phyloP scores from a whole-genome alignment of 2,329 filamentous ascomycete genomes.

The Elsinoe perseae region DNA sequence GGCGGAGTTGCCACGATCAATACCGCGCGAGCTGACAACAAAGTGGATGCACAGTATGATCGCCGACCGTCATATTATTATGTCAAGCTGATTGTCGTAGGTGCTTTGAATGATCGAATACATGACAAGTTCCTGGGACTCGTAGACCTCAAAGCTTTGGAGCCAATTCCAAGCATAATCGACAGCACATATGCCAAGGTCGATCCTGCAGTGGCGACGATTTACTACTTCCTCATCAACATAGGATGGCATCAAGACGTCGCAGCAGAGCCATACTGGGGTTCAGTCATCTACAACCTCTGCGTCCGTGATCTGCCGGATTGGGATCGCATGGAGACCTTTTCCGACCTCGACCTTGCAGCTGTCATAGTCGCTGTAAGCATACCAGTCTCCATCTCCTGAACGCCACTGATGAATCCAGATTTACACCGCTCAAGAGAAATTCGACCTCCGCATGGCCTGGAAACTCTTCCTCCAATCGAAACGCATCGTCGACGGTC shows the following conservation, averaged over 20 bases:
- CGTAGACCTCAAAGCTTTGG: constrained; percentile 4
- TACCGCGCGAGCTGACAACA: not conserved
- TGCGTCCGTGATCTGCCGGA: not conserved
- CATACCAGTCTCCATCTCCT: not conserved
- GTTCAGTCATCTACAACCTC: constrained; percentile 5
- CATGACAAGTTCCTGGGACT: constrained; percentile 9
- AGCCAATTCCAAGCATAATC: constrained; percentile 12
- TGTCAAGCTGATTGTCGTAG: not conserved
- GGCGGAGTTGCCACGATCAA: constrained; percentile 1
- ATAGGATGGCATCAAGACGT: constrained; percentile 7
- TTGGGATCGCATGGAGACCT: constrained; percentile 1
- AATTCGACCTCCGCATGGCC: not conserved
- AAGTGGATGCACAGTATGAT: constrained; percentile 4
- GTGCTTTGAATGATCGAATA: constrained; percentile 1
- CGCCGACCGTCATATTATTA: not conserved
- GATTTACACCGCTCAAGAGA: constrained; percentile 4
- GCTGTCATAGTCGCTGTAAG: constrained; percentile 4
- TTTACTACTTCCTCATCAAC: constrained; percentile 11
- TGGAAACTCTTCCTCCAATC: constrained; percentile 14
- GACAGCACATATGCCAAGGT: constrained; percentile 12
- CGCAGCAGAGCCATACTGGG: constrained; percentile 1
- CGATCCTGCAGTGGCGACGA: constrained; percentile 7
- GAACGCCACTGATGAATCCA: not conserved
- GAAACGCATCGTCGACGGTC: constrained; percentile 1
- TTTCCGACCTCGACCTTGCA: constrained; percentile 7